Evolutionary conservation across 2,329 filamentous ascomycete genomes (phyloP).

Genomic region (Xylariomycetidae sp.): DNA sequence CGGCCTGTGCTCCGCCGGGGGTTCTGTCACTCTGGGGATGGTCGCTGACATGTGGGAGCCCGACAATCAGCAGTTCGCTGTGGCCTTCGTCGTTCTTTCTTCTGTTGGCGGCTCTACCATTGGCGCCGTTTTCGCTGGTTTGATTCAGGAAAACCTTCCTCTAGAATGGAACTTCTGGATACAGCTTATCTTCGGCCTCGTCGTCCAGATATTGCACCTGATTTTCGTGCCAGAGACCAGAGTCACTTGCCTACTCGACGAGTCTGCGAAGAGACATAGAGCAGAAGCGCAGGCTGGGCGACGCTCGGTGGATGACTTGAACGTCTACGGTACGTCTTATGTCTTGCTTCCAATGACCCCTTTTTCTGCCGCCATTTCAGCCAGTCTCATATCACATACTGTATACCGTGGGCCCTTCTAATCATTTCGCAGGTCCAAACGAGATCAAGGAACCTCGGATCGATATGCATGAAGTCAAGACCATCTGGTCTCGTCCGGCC

Average conservation of each 20-base stretch:
- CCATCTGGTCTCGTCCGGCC: conserved; percentile 55
- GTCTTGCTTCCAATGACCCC: not conserved
- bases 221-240: conserved; percentile 54
- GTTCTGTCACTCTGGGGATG: conserved; percentile 56
- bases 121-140: conserved; percentile 46
- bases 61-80: conserved; percentile 51
- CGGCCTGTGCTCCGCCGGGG: too few relatives aligned
- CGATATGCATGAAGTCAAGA: conserved; percentile 32
- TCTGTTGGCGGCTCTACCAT: conserved; percentile 47
- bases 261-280: conserved; percentile 51
- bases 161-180: conserved; percentile 59
- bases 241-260: conserved; percentile 50
- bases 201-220: conserved; percentile 41
- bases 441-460: conserved; percentile 37
- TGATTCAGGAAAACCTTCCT: conserved; percentile 36
- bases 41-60: conserved; percentile 56
- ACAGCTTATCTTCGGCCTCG: conserved; percentile 49
- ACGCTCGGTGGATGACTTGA: conserved; percentile 31
- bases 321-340: conserved; percentile 27
- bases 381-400: too few relatives aligned
- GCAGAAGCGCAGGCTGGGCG: conserved; percentile 24
- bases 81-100: conserved; percentile 52
- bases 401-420: too few relatives aligned
- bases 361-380: not conserved
- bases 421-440: conserved; percentile 28